Percentiles rank a stretch among this genome's conserved stretches.
Conservation (phyloP, 805 yeast species). For the Teunomyces barrocoloradensis region DNA sequence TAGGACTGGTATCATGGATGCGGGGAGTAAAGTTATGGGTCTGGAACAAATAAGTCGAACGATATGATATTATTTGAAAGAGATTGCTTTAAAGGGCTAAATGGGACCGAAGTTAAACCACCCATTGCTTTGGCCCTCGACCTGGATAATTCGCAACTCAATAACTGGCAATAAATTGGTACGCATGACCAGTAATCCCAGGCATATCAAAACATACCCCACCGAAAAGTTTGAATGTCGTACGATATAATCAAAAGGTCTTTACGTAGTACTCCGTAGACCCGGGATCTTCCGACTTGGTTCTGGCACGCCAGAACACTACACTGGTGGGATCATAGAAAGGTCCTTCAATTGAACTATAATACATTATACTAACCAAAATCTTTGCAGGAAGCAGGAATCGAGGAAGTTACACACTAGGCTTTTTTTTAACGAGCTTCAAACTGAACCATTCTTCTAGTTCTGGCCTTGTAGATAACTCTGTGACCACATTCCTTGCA, state of each 20-base stretch:
- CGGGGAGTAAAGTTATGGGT: too few species aligned
- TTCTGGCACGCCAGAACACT: not conserved
- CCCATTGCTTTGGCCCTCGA: too few species aligned
- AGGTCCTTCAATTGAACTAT: conserved; percentile 1
- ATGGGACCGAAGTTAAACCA: too few species aligned
- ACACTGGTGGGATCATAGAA: not conserved
- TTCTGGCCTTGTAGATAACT: conserved; percentile 94
- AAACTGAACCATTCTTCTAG: conserved; percentile 84
- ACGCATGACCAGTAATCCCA: too few species aligned
- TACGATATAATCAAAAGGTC: not conserved
- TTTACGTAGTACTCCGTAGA: not conserved
- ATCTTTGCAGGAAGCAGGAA: not conserved
- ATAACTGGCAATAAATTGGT: too few species aligned
- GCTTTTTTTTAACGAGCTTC: conserved; percentile 32
- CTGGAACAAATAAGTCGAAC: too few species aligned
- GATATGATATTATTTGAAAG: too few species aligned
- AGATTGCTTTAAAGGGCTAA: too few species aligned
- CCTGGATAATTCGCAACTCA: too few species aligned
- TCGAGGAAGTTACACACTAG: not conserved
- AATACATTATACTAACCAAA: not conserved
- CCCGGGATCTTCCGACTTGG: not conserved
- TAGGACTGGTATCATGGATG: too few species aligned
- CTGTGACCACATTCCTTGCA: conserved; percentile 99
- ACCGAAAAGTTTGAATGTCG: too few species aligned
- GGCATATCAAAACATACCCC: too few species aligned